These are phyloP conservation scores for Nepenthes mirabilis DNA, from an alignment of 148 eudicot genomes.

Conservation along the genomic window DNA sequence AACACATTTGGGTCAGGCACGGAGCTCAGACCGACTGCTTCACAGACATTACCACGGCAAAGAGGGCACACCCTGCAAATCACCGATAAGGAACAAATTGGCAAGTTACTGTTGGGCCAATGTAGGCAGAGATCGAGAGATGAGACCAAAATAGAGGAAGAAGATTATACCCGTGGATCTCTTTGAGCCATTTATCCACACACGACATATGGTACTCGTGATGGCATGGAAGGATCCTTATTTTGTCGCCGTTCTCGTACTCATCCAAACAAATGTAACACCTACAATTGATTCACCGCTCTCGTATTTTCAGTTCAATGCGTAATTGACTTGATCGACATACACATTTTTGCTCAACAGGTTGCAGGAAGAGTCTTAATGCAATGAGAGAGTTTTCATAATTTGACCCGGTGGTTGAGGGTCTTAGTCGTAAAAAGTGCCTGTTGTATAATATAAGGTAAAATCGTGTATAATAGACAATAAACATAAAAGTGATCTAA, in stretches of 20 bases:
- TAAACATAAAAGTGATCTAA: too few relatives aligned
- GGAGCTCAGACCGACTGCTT: conserved; percentile 21
- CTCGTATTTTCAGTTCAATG: too few relatives aligned
- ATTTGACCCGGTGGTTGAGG: too few relatives aligned
- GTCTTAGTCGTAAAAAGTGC: too few relatives aligned
- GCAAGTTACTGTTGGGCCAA: background rate
- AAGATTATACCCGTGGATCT: conserved; percentile 58
- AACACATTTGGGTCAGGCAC: background rate
- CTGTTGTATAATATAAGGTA: too few relatives aligned
- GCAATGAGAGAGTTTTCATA: too few relatives aligned
- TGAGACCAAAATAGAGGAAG: background rate
- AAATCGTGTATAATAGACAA: too few relatives aligned
- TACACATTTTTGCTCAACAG: too few relatives aligned
- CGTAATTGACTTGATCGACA: too few relatives aligned
- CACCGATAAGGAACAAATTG: background rate
- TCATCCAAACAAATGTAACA: conserved; percentile 75
- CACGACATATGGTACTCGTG: conserved; percentile 71
- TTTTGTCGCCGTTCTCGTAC: conserved; percentile 57
- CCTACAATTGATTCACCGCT: conserved; percentile 12
- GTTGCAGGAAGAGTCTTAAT: too few relatives aligned
- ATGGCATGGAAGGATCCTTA: conserved; percentile 69
- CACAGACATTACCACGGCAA: conserved; percentile 70
- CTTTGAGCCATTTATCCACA: conserved; percentile 92
- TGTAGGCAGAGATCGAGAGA: background rate
- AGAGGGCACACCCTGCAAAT: conserved; percentile 69